phyloP scores from a whole-genome alignment of 2,329 filamentous ascomycete species.

The Hirsutella rhossiliensis region DNA sequence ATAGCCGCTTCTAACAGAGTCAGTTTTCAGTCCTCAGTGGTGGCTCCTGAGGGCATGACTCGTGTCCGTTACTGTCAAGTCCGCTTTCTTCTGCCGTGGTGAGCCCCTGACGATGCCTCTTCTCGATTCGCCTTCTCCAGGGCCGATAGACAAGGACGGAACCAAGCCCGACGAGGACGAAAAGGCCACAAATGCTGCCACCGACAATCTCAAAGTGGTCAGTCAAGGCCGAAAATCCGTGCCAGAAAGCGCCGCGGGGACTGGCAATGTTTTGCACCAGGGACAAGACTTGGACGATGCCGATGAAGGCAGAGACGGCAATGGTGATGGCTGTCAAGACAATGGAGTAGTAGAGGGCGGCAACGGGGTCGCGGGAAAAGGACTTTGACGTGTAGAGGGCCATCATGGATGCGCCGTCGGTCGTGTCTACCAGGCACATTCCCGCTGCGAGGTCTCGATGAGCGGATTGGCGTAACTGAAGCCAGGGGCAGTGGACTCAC shows the following conservation, averaged over 20 bases:
- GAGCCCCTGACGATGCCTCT: conserved; percentile 8
- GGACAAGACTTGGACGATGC: conserved; percentile 70
- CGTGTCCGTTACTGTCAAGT: not conserved
- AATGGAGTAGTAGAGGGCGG: conserved; percentile 87
- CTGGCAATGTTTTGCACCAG: conserved; percentile 66
- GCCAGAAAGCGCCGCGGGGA: conserved; percentile 73
- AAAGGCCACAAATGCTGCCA: conserved; percentile 74
- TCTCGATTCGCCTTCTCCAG: conserved; percentile 49
- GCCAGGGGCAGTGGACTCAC: conserved; percentile 26
- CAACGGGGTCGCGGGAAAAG: conserved; percentile 70
- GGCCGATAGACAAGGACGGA: conserved; percentile 68
- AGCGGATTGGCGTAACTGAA: not conserved
- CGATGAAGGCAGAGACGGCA: conserved; percentile 73
- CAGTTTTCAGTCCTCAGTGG: not conserved
- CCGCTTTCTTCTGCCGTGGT: conserved; percentile 1
- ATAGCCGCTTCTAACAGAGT: not conserved
- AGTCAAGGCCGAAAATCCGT: conserved; percentile 63
- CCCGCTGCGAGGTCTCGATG: conserved; percentile 40
- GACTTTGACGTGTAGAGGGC: conserved; percentile 74
- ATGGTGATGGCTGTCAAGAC: conserved; percentile 78
- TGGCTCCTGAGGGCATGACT: not conserved
- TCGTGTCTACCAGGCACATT: conserved; percentile 91
- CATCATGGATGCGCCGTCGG: conserved; percentile 92
- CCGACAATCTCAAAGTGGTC: conserved; percentile 82
- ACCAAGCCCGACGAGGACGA: conserved; percentile 62